Conservation (phyloP, 2,329 filamentous ascomycete genomes). For the Ascochyta fabae region DNA sequence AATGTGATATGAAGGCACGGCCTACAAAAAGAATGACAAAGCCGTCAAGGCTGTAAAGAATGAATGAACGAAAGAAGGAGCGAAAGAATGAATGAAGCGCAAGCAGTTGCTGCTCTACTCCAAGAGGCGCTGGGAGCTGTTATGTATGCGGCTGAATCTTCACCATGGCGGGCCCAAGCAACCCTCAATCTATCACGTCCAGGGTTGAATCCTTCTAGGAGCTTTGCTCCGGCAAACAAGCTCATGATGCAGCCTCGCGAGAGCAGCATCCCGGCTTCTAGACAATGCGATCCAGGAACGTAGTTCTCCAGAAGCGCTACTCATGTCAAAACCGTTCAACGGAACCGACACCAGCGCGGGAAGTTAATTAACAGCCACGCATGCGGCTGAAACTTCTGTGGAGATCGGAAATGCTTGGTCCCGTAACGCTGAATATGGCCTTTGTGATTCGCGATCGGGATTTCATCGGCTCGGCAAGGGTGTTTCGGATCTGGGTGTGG, state of each 20-base stretch:
- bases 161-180: conserved; percentile 21
- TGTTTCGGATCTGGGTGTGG: conserved; percentile 20
- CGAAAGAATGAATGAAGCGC: conserved; percentile 17
- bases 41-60: conserved; percentile 44
- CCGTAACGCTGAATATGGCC: conserved; percentile 2
- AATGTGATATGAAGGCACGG: conserved; percentile 32
- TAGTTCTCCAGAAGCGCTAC: conserved; percentile 20
- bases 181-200: conserved; percentile 28
- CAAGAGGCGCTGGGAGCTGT: conserved; percentile 1
- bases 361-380: conserved; percentile 34
- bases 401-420: conserved; percentile 15
- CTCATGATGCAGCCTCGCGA: conserved; percentile 17
- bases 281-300: conserved; percentile 21
- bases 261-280: conserved; percentile 16
- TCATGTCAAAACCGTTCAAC: conserved; percentile 24
- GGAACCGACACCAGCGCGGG: conserved; percentile 26
- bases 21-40: conserved; percentile 36
- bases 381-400: conserved; percentile 19
- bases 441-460: conserved; percentile 19
- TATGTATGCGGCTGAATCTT: conserved; percentile 22
- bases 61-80: conserved; percentile 18
- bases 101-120: conserved; percentile 15
- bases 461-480: conserved; percentile 21
- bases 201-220: conserved; percentile 16
- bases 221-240: conserved; percentile 16